Evolutionary conservation across 2,329 filamentous ascomycete species (phyloP), one percentile per base, ranked within the genome.

Genomic region (Claviceps paspali): DNA sequence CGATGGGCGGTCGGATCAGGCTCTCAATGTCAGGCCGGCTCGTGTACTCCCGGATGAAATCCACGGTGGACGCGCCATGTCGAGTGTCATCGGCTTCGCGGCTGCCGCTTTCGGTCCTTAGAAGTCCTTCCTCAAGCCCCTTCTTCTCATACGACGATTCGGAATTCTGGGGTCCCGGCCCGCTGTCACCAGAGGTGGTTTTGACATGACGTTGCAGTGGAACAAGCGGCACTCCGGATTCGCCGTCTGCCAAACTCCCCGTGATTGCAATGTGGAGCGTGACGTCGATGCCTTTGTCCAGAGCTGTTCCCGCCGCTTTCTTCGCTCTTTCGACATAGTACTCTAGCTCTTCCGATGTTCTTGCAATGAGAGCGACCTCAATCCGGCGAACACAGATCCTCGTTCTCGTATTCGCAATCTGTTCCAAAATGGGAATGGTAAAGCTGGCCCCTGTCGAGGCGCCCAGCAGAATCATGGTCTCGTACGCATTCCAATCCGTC

Each of bases 391-490:
- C 65, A 45, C 73, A 77, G 9, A 60, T 62, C 2, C 54, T 54
- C 2, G 40, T 44, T 8, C 54, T 54, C 0, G 57, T 51, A 23
- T 60, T 57, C 2, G 73, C 59, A 2, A 73, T 57, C 42, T 63
- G 65, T 45, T 77, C 72, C 1, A 77, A 56, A 3, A 77, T 70
- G 0, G 73, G 72, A 5, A 77, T 52, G 1, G 68, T 73, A 38
- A 73, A 77, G 3, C 72, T 76, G 1, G 72, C 68, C n/a, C 73
- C 73, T 0, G 73, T 78, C 0, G 73, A 77, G 0, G 73, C 73
- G 0, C 71, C 73, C 29, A 77, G 68, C 3, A 78, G 57, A 4
- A 78, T 56, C 30, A 77, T 52, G 0, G 70, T 73, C 51, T 77
- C 73, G 49, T 68, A 77, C 0, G 68, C 59, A 33, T 74, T 62